Evolutionary conservation across 192 early-diverging fungal species (phyloP).

Genomic region (Martensiomyces pterosporus): DNA sequence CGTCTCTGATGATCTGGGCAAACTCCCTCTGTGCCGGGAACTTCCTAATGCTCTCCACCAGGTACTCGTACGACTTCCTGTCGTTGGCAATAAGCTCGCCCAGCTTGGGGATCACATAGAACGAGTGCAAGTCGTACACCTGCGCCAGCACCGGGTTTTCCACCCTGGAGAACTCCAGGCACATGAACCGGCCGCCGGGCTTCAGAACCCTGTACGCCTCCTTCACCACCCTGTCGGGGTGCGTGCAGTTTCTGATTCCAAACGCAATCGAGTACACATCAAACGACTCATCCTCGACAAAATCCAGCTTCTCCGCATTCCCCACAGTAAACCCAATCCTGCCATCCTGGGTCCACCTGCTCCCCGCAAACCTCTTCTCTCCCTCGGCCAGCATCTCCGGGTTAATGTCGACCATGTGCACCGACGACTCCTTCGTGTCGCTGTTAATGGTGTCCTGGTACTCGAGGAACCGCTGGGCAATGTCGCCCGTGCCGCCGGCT

Average conservation of each 20-base stretch:
- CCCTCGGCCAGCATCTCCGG: slow-evolving; percentile 93
- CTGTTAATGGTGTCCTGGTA: slow-evolving; percentile 69
- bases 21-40: slow-evolving; percentile 90
- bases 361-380: slow-evolving; percentile 61
- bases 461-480: slow-evolving; percentile 92
- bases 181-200: slow-evolving; percentile 94
- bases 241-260: slow-evolving; percentile 97
- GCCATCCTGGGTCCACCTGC: slow-evolving; percentile 39
- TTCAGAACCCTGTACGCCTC: slow-evolving; percentile 94
- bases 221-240: slow-evolving; percentile 77
- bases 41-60: slow-evolving; percentile 93
- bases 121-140: slow-evolving; percentile 89
- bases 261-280: slow-evolving; percentile 98
- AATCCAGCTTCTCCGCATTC: slow-evolving; percentile 82
- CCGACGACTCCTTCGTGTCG: slow-evolving; percentile 48
- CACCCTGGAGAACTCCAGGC: slow-evolving; percentile 89
- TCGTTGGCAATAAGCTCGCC: slow-evolving; percentile 87
- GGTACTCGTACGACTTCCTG: slow-evolving; percentile 90
- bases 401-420: slow-evolving; percentile 95
- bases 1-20: slow-evolving; percentile 82
- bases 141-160: slow-evolving; percentile 81
- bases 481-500: slow-evolving; percentile 97
- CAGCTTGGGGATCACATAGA: slow-evolving; percentile 86
- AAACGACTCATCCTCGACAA: slow-evolving; percentile 69
- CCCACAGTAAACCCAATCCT: slow-evolving; percentile 76